Conservation (phyloP, 805 yeast species). For the Suhomyces sp. region DNA sequence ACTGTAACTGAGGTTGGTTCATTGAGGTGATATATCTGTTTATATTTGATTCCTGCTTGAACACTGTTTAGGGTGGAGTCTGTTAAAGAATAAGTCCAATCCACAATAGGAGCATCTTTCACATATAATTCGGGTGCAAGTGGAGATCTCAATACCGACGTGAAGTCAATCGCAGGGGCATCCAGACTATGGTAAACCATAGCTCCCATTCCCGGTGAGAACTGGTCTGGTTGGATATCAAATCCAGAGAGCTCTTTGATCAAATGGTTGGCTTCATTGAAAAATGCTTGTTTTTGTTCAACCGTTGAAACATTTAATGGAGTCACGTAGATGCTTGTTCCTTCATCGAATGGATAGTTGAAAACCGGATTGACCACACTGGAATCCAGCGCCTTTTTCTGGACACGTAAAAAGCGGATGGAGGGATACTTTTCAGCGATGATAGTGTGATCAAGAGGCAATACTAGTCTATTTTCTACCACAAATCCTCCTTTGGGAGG, state of each 20-base stretch:
- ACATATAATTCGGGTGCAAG: too few species aligned
- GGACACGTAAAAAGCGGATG: conserved; percentile 23
- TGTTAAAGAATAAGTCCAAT: not conserved
- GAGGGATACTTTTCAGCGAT: conserved; percentile 10
- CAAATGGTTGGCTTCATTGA: conserved; percentile 17
- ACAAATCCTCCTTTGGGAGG: conserved; percentile 7
- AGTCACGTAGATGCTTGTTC: conserved; percentile 30
- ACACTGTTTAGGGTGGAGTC: too few species aligned
- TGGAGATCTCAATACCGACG: conserved; percentile 1
- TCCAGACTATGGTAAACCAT: conserved; percentile 23
- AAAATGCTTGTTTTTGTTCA: conserved; percentile 16
- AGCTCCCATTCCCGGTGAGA: conserved; percentile 31
- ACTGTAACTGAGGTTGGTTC: not conserved
- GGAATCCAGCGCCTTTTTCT: conserved; percentile 8
- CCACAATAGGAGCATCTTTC: conserved; percentile 1
- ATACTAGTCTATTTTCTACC: conserved; percentile 8
- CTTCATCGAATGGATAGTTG: conserved; percentile 24
- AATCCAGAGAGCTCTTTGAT: conserved; percentile 20
- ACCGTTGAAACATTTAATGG: conserved; percentile 17
- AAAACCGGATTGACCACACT: conserved; percentile 19
- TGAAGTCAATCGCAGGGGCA: not conserved
- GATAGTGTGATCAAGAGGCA: too few species aligned
- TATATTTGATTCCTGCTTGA: too few species aligned
- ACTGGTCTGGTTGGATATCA: conserved; percentile 15
- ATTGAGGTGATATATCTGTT: not conserved